Conservation (phyloP, 768 basidiomycete genomes). For the Guyanaporus albipodus region DNA sequence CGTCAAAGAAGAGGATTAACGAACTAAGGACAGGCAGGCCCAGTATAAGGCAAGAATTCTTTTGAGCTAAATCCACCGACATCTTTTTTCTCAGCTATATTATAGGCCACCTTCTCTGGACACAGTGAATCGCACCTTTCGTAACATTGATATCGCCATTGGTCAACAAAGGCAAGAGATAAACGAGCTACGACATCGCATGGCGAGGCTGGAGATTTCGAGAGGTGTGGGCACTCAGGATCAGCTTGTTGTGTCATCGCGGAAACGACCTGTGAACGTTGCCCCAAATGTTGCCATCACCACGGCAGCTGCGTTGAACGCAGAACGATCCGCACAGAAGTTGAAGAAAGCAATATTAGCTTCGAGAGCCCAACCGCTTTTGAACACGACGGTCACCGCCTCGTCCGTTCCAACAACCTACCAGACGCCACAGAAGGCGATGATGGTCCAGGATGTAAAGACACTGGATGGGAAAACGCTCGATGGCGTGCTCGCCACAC, state of each 20-base stretch:
- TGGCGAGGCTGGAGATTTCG: conserved; percentile 47
- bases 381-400: conserved; percentile 51
- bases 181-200: conserved; percentile 45
- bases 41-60: conserved; percentile 49
- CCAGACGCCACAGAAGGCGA: conserved; percentile 28
- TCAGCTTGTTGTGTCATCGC: conserved; percentile 38
- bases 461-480: conserved; percentile 5
- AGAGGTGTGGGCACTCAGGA: conserved; percentile 33
- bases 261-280: conserved; percentile 40
- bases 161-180: conserved; percentile 58
- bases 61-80: not conserved
- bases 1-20: conserved; percentile 65
- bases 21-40: conserved; percentile 60
- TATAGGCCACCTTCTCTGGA: conserved; percentile 79
- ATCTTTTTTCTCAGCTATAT: conserved; percentile 1
- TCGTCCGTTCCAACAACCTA: conserved; percentile 22
- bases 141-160: conserved; percentile 77
- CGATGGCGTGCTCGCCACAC: conserved; percentile 6
- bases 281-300: conserved; percentile 67
- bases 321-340: conserved; percentile 67
- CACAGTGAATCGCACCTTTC: conserved; percentile 75
- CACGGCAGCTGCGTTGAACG: conserved; percentile 78
- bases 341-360: conserved; percentile 66
- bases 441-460: too few species aligned
- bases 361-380: conserved; percentile 57